Conservation (phyloP, 805 yeast genomes). For the Pichia ethanolica region DNA sequence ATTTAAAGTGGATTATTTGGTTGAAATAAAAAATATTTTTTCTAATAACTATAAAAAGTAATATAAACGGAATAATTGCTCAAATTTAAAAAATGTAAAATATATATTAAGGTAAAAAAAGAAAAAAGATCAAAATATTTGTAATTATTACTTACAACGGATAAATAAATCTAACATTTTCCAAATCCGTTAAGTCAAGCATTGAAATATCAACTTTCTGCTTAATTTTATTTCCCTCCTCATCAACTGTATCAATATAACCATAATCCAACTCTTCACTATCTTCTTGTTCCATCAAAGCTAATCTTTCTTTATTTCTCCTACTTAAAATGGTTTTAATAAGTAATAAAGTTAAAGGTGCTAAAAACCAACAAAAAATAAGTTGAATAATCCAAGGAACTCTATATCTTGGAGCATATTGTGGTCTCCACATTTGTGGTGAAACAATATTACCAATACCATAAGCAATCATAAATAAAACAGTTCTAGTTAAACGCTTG, state of each 20-base stretch:
- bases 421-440: constrained; percentile 44
- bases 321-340: constrained; percentile 36
- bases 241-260: constrained; percentile 15
- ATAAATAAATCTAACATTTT: constrained; percentile 37
- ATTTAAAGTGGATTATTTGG: too few relatives aligned
- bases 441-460: constrained; percentile 42
- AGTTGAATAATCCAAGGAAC: constrained; percentile 47
- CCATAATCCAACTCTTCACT: constrained; percentile 18
- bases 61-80: too few relatives aligned
- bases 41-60: too few relatives aligned
- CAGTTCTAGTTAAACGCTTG: constrained; percentile 40
- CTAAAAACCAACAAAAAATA: constrained; percentile 36
- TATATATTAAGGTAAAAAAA: too few relatives aligned
- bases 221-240: constrained; percentile 23
- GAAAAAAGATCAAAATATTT: not conserved
- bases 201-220: constrained; percentile 33
- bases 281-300: constrained; percentile 9
- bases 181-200: constrained; percentile 44
- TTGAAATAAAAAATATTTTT: too few relatives aligned
- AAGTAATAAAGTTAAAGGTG: constrained; percentile 35
- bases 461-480: constrained; percentile 36
- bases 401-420: constrained; percentile 37
- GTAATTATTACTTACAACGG: not conserved
- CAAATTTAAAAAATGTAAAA: too few relatives aligned
- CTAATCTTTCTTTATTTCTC: constrained; percentile 27